Percentiles rank a stretch among this genome's conserved stretches.
These are phyloP conservation scores for Sicyos baderoa DNA, from an alignment of 306 rosid genomes.

Conservation along the genomic window DNA sequence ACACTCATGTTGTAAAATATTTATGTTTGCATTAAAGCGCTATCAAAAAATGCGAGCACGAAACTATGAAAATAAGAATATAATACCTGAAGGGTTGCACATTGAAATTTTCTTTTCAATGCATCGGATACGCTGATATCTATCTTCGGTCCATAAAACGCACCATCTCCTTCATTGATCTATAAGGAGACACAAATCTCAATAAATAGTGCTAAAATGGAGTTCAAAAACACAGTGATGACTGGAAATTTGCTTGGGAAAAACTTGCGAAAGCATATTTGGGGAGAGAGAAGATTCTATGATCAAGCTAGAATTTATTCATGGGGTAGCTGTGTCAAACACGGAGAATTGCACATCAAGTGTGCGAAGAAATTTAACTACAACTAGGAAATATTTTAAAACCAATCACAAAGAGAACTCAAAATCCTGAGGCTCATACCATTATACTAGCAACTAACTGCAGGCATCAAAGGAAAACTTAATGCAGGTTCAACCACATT, in stretches of 20 bases:
- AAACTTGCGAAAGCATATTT: neutral
- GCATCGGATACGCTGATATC: conserved; percentile 89
- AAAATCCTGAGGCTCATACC: neutral
- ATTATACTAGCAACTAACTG: neutral
- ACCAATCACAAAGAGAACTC: neutral
- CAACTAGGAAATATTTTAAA: neutral
- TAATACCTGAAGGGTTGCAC: conserved; percentile 86
- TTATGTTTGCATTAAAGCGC: neutral
- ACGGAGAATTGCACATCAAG: neutral
- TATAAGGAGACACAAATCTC: conserved; percentile 22
- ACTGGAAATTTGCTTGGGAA: neutral
- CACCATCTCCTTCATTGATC: conserved; percentile 85
- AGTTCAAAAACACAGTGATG: neutral
- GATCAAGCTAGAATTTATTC: neutral
- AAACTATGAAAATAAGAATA: neutral
- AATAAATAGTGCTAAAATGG: neutral
- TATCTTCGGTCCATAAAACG: conserved; percentile 88
- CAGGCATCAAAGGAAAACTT: neutral
- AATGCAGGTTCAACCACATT: conserved; percentile 12
- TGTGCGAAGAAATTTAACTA: neutral
- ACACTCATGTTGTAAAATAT: conserved; percentile 13
- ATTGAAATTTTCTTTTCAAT: conserved; percentile 70
- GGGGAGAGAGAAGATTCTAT: neutral
- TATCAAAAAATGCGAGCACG: neutral
- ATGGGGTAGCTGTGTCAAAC: neutral